Conservation (phyloP, 257 asterid species). For the Striga asiatica region DNA sequence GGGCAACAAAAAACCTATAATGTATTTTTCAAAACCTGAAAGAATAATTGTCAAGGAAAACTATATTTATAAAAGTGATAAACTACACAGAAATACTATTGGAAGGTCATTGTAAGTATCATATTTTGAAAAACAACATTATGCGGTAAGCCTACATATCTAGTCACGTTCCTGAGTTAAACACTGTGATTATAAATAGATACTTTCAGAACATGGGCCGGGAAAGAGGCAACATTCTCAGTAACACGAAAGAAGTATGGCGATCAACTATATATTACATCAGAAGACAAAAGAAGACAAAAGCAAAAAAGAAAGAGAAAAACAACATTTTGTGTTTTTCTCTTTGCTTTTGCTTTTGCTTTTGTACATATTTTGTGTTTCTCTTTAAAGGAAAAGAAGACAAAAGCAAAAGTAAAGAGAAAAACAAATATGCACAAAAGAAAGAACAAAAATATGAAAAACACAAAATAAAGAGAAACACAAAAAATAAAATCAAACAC, state of each 20-base stretch:
- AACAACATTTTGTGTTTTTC: too few species aligned
- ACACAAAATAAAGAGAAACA: too few species aligned
- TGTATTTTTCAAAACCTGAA: neutral
- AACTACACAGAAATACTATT: neutral
- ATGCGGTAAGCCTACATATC: neutral
- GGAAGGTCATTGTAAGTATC: neutral
- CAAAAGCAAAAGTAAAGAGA: too few species aligned
- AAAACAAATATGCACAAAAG: too few species aligned
- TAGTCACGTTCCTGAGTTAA: too few species aligned
- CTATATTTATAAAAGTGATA: neutral
- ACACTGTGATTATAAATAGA: neutral
- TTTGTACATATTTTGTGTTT: too few species aligned
- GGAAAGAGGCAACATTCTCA: neutral
- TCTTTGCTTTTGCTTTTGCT: neutral
- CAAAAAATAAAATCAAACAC: too few species aligned
- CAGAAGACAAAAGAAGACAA: neutral
- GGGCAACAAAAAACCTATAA: constrained; percentile 11
- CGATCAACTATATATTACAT: neutral
- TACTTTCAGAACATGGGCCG: neutral
- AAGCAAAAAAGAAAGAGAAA: neutral
- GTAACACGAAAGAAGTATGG: neutral
- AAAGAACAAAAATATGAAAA: too few species aligned
- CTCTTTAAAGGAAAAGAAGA: too few species aligned
- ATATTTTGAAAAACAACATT: neutral
- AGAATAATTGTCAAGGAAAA: neutral